A percentile compares a stretch with the other conserved stretches of the same genome.
These are phyloP conservation scores for Pseudoturritis turrita DNA, from an alignment of 345 rosid species.

Conservation along the genomic window DNA sequence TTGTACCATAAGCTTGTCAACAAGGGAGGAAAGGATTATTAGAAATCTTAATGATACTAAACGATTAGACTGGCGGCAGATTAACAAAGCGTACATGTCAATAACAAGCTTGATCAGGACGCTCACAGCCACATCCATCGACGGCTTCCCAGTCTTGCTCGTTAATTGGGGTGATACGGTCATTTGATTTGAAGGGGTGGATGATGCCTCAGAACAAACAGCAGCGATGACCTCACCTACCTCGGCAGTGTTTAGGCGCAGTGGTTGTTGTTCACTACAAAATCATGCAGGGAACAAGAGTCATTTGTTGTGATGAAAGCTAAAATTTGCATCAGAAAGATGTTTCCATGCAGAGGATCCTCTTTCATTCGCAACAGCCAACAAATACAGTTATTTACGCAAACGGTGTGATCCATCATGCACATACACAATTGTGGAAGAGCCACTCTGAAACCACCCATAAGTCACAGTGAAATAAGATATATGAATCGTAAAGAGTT, in stretches of 20 bases:
- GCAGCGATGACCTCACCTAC: conserved; percentile 95
- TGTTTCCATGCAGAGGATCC: conserved; percentile 10
- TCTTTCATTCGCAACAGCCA: conserved; percentile 12
- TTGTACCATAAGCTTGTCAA: conserved; percentile 10
- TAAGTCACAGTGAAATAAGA: conserved; percentile 9
- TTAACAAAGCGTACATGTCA: conserved; percentile 66
- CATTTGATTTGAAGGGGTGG: conserved; percentile 50
- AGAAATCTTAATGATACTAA: conserved; percentile 12
- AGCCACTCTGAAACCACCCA: conserved; percentile 12
- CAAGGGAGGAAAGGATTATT: background rate
- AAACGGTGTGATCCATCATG: background rate
- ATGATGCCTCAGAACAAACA: conserved; percentile 82
- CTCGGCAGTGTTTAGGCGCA: conserved; percentile 78
- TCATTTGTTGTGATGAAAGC: conserved; percentile 18
- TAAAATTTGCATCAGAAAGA: conserved; percentile 14
- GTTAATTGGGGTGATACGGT: conserved; percentile 75
- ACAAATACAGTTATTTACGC: conserved; percentile 3
- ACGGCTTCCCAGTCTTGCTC: conserved; percentile 77
- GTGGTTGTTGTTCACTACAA: conserved; percentile 94
- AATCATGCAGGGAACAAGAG: conserved; percentile 25
- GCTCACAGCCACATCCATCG: conserved; percentile 96
- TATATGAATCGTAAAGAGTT: background rate
- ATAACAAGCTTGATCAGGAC: conserved; percentile 95
- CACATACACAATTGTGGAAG: conserved; percentile 9
- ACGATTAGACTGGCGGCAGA: background rate